Evolutionary conservation across 495 filamentous ascomycete genomes (phyloP).

Genomic region (Tuber brumale): DNA sequence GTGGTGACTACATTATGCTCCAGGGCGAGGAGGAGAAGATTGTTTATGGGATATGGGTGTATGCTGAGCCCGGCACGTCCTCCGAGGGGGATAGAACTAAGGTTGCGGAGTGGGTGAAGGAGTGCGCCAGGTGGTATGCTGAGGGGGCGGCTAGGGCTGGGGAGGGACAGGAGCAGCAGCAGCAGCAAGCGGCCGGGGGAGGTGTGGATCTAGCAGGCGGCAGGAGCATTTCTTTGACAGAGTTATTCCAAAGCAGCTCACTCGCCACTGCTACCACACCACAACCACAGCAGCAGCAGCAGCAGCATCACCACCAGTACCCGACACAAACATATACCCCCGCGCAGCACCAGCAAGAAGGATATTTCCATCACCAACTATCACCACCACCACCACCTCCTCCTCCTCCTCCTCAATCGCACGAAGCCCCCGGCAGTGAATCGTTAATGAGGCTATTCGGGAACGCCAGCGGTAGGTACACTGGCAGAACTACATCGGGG

Average conservation of each 20-base stretch:
- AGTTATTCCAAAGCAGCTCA: slow-evolving; percentile 28
- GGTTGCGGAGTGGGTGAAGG: slow-evolving; percentile 24
- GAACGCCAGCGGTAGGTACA: slow-evolving; percentile 20
- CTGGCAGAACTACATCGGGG: slow-evolving; percentile 12
- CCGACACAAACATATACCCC: slow-evolving; percentile 9
- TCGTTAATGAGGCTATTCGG: slow-evolving; percentile 29
- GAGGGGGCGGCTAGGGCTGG: slow-evolving; percentile 4
- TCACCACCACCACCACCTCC: slow-evolving; percentile 8
- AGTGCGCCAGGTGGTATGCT: slow-evolving; percentile 20
- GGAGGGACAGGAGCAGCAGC: slow-evolving; percentile 9
- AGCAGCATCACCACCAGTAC: slow-evolving; percentile 15
- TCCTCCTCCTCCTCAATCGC: slow-evolving; percentile 12
- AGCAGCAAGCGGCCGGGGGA: slow-evolving; percentile 7
- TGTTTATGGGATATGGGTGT: slow-evolving; percentile 37
- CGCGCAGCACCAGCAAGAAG: background rate
- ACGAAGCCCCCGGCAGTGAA: slow-evolving; percentile 7
- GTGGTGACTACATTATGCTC: slow-evolving; percentile 32
- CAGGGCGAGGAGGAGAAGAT: slow-evolving; percentile 24
- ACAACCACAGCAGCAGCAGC: slow-evolving; percentile 18
- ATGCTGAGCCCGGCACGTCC: slow-evolving; percentile 18
- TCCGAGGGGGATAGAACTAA: slow-evolving; percentile 31
- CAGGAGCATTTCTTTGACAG: slow-evolving; percentile 36
- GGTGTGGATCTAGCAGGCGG: background rate
- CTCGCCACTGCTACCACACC: background rate
- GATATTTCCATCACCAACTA: slow-evolving; percentile 8